Evolutionary conservation across 345 rosid genomes (phyloP).

Genomic region (Syzygium aromaticum): DNA sequence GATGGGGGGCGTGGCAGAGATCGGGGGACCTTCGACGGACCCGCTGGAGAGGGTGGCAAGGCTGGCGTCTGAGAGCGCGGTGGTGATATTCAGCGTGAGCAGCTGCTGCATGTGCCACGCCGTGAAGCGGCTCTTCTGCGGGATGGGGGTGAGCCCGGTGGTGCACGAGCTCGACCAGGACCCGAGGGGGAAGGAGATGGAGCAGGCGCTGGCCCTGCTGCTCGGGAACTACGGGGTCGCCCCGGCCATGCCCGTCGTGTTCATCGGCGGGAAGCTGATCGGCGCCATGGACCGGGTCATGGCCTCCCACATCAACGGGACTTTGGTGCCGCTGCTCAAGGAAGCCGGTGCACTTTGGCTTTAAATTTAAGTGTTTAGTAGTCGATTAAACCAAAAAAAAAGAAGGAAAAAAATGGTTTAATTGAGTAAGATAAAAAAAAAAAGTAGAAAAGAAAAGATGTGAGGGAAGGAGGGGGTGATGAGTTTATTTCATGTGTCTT

Average conservation of each 20-base stretch:
- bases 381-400: background rate
- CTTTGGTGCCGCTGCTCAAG: constrained; percentile 59
- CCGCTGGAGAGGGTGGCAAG: constrained; percentile 36
- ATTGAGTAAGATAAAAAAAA: background rate
- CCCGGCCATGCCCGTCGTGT: constrained; percentile 38
- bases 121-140: constrained; percentile 55
- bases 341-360: constrained; percentile 83
- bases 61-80: constrained; percentile 55
- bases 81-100: constrained; percentile 56
- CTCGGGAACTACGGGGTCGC: constrained; percentile 11
- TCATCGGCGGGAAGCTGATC: constrained; percentile 56
- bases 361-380: background rate
- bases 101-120: constrained; percentile 75
- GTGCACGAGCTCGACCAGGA: constrained; percentile 55
- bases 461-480: background rate
- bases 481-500: background rate
- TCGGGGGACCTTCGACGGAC: constrained; percentile 6
- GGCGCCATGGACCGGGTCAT: constrained; percentile 63
- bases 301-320: constrained; percentile 58
- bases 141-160: constrained; percentile 63
- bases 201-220: constrained; percentile 29
- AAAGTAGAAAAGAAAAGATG: background rate
- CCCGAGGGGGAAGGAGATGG: constrained; percentile 50
- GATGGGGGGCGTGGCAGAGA: background rate
- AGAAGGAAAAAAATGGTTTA: too few relatives aligned